Percentiles rank a stretch among this genome's conserved stretches.
Conservation (phyloP, 257 asterid genomes). For the Voacanga thouarsii region DNA sequence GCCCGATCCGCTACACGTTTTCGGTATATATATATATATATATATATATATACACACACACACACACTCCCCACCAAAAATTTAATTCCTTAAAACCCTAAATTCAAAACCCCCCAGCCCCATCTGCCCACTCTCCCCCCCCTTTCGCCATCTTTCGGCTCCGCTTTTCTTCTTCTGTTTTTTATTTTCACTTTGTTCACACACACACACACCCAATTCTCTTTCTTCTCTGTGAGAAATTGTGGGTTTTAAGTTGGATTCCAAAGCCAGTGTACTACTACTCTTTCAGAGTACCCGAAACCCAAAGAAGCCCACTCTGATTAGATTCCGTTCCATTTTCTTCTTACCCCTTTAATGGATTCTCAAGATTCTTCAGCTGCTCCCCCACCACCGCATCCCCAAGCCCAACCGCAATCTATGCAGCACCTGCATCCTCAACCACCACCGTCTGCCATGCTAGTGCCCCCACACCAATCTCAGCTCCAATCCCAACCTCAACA, state of each 20-base stretch:
- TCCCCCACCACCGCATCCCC: slow-evolving; percentile 15
- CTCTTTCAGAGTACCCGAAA: not conserved
- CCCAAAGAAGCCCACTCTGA: not conserved
- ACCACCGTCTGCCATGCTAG: slow-evolving; percentile 14
- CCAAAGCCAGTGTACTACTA: not conserved
- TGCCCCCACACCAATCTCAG: slow-evolving; percentile 1
- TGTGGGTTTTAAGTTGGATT: slow-evolving; percentile 6
- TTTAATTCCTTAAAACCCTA: slow-evolving; percentile 17
- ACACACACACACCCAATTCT: not conserved
- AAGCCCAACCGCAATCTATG: slow-evolving; percentile 11
- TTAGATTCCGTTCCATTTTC: slow-evolving; percentile 1
- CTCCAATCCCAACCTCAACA: slow-evolving; percentile 7
- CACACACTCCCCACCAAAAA: not conserved
- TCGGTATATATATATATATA: not conserved
- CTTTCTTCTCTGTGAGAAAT: not conserved
- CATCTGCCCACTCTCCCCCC: not conserved
- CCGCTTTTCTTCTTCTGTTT: slow-evolving; percentile 5
- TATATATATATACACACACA: not conserved
- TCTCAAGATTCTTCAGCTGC: slow-evolving; percentile 29
- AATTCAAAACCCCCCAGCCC: slow-evolving; percentile 11
- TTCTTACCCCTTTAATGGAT: slow-evolving; percentile 12
- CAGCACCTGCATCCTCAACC: slow-evolving; percentile 19
- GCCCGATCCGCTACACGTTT: too few relatives aligned
- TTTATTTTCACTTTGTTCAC: not conserved
- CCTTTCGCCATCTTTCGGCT: slow-evolving; percentile 19